Evolutionary conservation across 805 yeast genomes (phyloP).

Genomic region (Alloascoidea africana): DNA sequence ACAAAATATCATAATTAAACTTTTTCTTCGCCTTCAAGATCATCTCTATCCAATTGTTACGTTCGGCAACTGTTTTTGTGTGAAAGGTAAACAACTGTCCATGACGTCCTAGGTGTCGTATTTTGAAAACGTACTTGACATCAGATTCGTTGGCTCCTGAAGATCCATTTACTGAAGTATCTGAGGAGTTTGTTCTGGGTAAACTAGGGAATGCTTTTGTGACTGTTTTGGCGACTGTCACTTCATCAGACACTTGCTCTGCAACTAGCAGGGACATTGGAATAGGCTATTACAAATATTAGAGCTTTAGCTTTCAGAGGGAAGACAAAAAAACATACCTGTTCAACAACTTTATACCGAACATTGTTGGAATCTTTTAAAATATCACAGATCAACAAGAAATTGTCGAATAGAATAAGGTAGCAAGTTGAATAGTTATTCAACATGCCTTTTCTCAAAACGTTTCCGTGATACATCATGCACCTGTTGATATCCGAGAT

Average conservation of each 20-base stretch:
- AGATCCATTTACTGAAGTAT: background rate
- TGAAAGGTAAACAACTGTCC: constrained; percentile 42
- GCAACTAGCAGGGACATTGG: constrained; percentile 41
- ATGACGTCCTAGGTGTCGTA: constrained; percentile 39
- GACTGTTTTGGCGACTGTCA: too few species aligned
- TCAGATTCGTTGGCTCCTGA: too few species aligned
- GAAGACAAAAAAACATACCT: constrained; percentile 16
- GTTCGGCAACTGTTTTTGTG: constrained; percentile 30
- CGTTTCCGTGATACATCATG: constrained; percentile 41
- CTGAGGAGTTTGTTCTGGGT: background rate
- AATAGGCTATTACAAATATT: constrained; percentile 14
- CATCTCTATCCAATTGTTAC: constrained; percentile 41
- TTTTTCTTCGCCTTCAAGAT: constrained; percentile 31
- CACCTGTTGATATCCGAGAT: constrained; percentile 38
- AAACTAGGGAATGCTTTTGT: too few species aligned
- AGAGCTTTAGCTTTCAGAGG: constrained; percentile 7
- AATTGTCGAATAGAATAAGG: constrained; percentile 23
- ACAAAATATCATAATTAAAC: constrained; percentile 16
- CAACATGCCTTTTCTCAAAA: constrained; percentile 43
- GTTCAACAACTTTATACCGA: constrained; percentile 2
- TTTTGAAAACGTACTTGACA: constrained; percentile 13
- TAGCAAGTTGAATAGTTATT: constrained; percentile 46
- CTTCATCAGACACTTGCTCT: constrained; percentile 23
- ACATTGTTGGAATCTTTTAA: background rate
- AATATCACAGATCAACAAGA: constrained; percentile 10